Evolutionary conservation across 2,329 filamentous ascomycete genomes (phyloP).

Genomic region (Claviceps pusilla): DNA sequence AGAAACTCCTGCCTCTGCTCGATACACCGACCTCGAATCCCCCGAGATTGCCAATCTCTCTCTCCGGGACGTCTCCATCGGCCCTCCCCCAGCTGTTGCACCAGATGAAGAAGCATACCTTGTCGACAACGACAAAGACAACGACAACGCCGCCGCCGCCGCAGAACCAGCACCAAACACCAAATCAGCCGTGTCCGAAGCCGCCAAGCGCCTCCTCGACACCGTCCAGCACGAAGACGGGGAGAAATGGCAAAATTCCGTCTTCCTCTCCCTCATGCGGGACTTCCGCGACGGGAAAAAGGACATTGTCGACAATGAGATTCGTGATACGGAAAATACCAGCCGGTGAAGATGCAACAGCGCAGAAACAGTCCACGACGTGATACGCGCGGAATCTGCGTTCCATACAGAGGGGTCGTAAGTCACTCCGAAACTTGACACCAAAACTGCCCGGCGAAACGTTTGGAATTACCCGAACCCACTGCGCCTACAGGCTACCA

Average conservation of each 20-base stretch:
- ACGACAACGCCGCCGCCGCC: background rate
- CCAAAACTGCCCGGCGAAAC: too few species aligned
- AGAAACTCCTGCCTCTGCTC: slow-evolving; percentile 1
- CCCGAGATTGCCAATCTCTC: slow-evolving; percentile 20
- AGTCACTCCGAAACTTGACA: too few species aligned
- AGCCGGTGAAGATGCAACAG: slow-evolving; percentile 1
- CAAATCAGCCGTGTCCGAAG: slow-evolving; percentile 26
- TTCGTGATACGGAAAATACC: slow-evolving; percentile 16
- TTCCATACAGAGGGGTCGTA: too few species aligned
- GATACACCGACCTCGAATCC: slow-evolving; percentile 16
- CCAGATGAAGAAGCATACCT: slow-evolving; percentile 5
- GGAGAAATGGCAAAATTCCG: slow-evolving; percentile 32
- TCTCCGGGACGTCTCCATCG: slow-evolving; percentile 8
- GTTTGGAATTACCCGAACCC: too few species aligned
- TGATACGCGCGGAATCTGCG: background rate
- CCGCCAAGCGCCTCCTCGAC: slow-evolving; percentile 27
- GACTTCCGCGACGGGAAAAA: slow-evolving; percentile 30
- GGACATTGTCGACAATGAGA: slow-evolving; percentile 28
- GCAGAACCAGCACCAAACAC: slow-evolving; percentile 7
- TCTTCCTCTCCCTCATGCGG: slow-evolving; percentile 29
- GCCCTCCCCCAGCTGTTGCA: slow-evolving; percentile 3
- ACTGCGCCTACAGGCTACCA: too few species aligned
- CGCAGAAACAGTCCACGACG: slow-evolving; percentile 2
- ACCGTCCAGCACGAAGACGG: slow-evolving; percentile 28
- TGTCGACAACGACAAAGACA: slow-evolving; percentile 1